Evolutionary conservation across 441 rosid genomes (phyloP).

Genomic region (Syzygium syzygioides): DNA sequence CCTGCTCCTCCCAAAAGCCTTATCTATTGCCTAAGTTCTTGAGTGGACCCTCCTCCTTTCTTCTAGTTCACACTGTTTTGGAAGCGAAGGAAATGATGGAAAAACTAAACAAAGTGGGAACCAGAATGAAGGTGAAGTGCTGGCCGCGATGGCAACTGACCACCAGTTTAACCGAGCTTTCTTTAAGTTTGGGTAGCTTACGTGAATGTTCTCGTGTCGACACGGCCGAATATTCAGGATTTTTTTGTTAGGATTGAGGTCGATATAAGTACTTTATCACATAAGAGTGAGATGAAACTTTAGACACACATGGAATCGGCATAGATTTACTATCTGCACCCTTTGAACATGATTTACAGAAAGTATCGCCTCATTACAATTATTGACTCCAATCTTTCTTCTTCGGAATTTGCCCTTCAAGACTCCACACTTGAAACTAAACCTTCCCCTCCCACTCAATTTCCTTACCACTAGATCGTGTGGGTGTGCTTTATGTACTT

Average conservation of each 20-base stretch:
- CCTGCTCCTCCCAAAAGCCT: not conserved
- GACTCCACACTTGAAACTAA: not conserved
- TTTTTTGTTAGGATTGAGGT: rapidly evolving
- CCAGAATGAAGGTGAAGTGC: not conserved
- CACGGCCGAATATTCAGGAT: rapidly evolving
- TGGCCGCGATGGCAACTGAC: not conserved
- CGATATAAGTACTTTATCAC: not conserved
- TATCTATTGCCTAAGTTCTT: not conserved
- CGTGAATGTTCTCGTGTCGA: rapidly evolving
- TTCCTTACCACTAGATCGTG: too few species aligned
- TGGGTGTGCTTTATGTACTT: too few species aligned
- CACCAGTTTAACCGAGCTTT: not conserved
- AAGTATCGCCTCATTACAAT: not conserved
- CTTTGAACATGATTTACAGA: too few species aligned
- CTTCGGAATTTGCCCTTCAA: not conserved
- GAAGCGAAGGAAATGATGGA: not conserved
- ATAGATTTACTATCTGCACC: not conserved
- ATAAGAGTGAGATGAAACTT: not conserved
- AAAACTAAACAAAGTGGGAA: not conserved
- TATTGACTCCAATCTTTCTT: not conserved
- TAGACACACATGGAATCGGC: not conserved
- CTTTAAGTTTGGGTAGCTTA: not conserved
- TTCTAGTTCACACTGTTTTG: not conserved
- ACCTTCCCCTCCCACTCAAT: too few species aligned
- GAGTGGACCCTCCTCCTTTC: not conserved